These are phyloP conservation scores for Nyssa sinensis DNA, from an alignment of 148 eudicot species.

Conservation along the genomic window DNA sequence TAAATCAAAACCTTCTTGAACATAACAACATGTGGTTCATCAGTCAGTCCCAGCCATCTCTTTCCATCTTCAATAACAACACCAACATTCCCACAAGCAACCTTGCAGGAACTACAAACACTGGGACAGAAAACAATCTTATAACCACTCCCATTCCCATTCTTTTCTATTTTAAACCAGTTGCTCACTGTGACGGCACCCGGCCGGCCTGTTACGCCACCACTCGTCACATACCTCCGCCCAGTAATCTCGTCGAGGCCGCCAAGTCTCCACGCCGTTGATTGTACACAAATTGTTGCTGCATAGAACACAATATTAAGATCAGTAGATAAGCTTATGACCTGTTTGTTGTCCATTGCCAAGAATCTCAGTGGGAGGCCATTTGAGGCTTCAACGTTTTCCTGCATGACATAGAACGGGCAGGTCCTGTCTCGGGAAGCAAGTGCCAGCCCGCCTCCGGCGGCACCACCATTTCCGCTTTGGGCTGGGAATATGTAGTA, in stretches of 20 bases:
- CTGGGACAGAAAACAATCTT: slow-evolving; percentile 58
- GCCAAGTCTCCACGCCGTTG: slow-evolving; percentile 39
- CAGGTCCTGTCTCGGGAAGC: slow-evolving; percentile 33
- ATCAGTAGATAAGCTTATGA: slow-evolving; percentile 27
- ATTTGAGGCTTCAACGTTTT: slow-evolving; percentile 12
- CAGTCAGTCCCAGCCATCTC: slow-evolving; percentile 32
- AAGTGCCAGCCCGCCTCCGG: slow-evolving; percentile 47
- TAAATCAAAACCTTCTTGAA: slow-evolving; percentile 16
- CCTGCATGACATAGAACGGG: slow-evolving; percentile 42
- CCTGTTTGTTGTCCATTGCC: slow-evolving; percentile 28
- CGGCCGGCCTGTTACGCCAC: slow-evolving; percentile 33
- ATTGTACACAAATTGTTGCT: slow-evolving; percentile 33
- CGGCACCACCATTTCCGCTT: slow-evolving; percentile 11
- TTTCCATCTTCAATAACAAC: slow-evolving; percentile 30
- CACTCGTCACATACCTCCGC: slow-evolving; percentile 41
- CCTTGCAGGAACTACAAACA: slow-evolving; percentile 49
- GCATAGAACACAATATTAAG: slow-evolving; percentile 42
- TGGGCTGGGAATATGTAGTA: slow-evolving; percentile 21
- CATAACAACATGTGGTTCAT: slow-evolving; percentile 20
- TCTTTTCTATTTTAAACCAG: slow-evolving; percentile 51
- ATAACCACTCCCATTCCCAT: slow-evolving; percentile 28
- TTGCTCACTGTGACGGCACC: slow-evolving; percentile 31
- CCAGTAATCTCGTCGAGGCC: slow-evolving; percentile 21
- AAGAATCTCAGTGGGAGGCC: slow-evolving; percentile 41
- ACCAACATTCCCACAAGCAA: slow-evolving; percentile 51